These are phyloP conservation scores for Chytridiales sp. DNA, from an alignment of 371 early-diverging fungal species.

Conservation along the genomic window DNA sequence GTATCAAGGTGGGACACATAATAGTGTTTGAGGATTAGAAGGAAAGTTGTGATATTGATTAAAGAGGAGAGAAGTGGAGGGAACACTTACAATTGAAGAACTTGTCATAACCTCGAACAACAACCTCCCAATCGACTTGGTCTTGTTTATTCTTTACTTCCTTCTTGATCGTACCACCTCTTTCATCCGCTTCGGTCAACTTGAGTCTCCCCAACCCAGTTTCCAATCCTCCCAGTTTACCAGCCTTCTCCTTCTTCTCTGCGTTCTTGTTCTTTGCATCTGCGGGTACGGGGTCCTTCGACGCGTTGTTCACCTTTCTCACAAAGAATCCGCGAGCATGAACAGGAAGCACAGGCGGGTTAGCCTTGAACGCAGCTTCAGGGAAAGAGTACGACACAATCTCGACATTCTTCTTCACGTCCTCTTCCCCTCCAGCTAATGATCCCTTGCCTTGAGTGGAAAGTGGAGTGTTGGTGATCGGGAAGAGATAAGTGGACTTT, in stretches of 20 bases:
- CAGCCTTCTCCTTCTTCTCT: constrained; percentile 56
- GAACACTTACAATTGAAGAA: constrained; percentile 72
- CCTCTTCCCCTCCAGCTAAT: no score
- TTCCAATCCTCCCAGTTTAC: no score
- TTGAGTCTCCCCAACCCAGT: no score
- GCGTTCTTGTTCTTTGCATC: constrained; percentile 16
- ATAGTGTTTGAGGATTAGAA: background rate
- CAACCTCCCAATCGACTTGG: constrained; percentile 56
- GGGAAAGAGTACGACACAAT: constrained; percentile 67
- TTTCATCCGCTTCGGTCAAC: background rate
- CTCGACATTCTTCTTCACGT: no score
- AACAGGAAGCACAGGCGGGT: constrained; percentile 63
- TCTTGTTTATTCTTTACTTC: constrained; percentile 13
- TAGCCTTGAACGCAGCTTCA: constrained; percentile 64
- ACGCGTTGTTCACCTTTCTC: constrained; percentile 34
- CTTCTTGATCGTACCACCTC: background rate
- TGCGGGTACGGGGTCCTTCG: background rate
- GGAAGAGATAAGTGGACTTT: no score
- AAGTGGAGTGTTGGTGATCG: no score
- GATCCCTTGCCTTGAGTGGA: no score
- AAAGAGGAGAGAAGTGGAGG: background rate
- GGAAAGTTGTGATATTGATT: background rate
- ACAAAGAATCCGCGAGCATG: constrained; percentile 85
- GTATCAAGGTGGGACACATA: no score
- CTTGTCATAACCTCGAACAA: constrained; percentile 91